These are phyloP conservation scores for Urtica urens DNA, from an alignment of 306 rosid species.

Conservation along the genomic window DNA sequence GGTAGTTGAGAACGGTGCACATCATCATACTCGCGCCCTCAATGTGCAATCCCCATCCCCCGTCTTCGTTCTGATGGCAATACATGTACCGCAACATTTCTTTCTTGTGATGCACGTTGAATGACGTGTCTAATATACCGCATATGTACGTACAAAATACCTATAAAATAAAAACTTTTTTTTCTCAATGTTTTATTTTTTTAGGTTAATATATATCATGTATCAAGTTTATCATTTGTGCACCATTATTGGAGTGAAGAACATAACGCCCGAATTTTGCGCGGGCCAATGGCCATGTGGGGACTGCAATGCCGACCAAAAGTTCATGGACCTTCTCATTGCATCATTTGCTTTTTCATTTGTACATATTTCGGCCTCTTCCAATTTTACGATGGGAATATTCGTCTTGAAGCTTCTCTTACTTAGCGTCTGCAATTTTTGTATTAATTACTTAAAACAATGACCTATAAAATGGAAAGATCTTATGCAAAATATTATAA, in stretches of 20 bases:
- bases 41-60: slow-evolving; percentile 82
- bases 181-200: too few species aligned
- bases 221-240: neutral
- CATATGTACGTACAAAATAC: slow-evolving; percentile 38
- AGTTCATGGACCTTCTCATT: slow-evolving; percentile 33
- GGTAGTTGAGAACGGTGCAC: slow-evolving; percentile 44
- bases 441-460: too few species aligned
- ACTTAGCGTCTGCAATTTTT: slow-evolving; percentile 27
- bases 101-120: slow-evolving; percentile 27
- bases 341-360: slow-evolving; percentile 19
- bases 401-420: slow-evolving; percentile 47
- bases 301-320: slow-evolving; percentile 42
- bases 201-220: slow-evolving; percentile 30
- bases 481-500: too few species aligned
- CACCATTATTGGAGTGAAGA: slow-evolving; percentile 54
- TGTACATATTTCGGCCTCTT: slow-evolving; percentile 33
- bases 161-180: too few species aligned
- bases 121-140: slow-evolving; percentile 29
- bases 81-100: slow-evolving; percentile 67
- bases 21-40: slow-evolving; percentile 77
- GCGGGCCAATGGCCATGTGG: slow-evolving; percentile 89
- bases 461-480: too few species aligned
- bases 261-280: slow-evolving; percentile 50
- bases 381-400: slow-evolving; percentile 26
- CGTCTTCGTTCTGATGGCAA: slow-evolving; percentile 56